A percentile compares a stretch with the other conserved stretches of the same genome.
These are phyloP conservation scores for Emydomyces testavorans DNA, from an alignment of 2,329 filamentous ascomycete genomes.

Conservation along the genomic window DNA sequence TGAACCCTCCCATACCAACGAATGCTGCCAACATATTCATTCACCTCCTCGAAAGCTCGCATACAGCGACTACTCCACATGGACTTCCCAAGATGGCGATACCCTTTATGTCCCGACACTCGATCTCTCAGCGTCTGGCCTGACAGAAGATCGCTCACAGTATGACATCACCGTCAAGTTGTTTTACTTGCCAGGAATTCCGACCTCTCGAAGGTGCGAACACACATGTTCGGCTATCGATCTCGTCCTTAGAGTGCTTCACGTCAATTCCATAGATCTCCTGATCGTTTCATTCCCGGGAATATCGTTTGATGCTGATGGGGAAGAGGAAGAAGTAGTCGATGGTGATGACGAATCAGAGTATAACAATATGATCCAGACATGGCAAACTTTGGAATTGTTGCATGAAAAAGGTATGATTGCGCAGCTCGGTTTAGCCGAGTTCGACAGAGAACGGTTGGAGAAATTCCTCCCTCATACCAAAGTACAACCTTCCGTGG, in stretches of 20 bases:
- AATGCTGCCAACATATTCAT: constrained; percentile 18
- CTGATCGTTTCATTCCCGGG: constrained; percentile 89
- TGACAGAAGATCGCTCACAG: constrained; percentile 67
- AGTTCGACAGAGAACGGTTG: constrained; percentile 80
- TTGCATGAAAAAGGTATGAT: constrained; percentile 62
- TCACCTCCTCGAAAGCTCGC: constrained; percentile 15
- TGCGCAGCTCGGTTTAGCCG: constrained; percentile 67
- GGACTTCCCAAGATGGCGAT: constrained; percentile 52
- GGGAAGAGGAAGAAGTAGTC: constrained; percentile 56
- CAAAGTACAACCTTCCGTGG: constrained; percentile 62
- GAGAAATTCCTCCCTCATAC: constrained; percentile 62
- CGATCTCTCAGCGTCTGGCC: constrained; percentile 56
- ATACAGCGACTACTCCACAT: constrained; percentile 39
- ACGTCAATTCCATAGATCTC: constrained; percentile 65
- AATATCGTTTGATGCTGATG: constrained; percentile 85
- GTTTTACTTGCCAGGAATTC: constrained; percentile 72
- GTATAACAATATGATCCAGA: constrained; percentile 54
- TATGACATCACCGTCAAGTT: constrained; percentile 96
- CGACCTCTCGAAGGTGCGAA: constrained; percentile 50
- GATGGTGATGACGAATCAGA: constrained; percentile 45
- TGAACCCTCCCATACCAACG: constrained; percentile 25
- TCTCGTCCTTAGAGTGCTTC: constrained; percentile 68
- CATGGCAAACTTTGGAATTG: constrained; percentile 56
- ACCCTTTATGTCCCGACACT: constrained; percentile 67
- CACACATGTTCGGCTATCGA: constrained; percentile 69